Conservation (phyloP, 1,284 basidiomycete species). For the Mixia osmundae region DNA sequence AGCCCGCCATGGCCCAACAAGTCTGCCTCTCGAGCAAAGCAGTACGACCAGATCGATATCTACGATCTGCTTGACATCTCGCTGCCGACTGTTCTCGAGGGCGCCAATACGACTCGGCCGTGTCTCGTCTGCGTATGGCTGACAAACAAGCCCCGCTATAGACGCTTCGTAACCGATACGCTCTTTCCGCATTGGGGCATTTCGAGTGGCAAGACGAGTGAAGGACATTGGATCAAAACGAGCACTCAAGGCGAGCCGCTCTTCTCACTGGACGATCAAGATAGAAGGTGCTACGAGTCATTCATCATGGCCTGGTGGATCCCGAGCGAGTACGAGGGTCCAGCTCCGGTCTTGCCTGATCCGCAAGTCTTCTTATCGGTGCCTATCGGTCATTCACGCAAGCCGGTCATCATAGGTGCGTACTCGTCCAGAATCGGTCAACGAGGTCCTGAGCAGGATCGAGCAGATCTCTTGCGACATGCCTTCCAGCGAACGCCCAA, state of each 20-base stretch:
- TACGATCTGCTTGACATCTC: slow-evolving; percentile 15
- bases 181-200: slow-evolving; percentile 15
- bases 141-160: slow-evolving; percentile 16
- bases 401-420: slow-evolving; percentile 12
- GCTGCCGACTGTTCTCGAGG: slow-evolving; percentile 7
- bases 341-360: slow-evolving; percentile 1
- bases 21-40: slow-evolving; percentile 9
- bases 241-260: slow-evolving; percentile 13
- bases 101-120: slow-evolving; percentile 1
- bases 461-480: slow-evolving; percentile 8
- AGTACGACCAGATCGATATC: slow-evolving; percentile 16
- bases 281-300: slow-evolving; percentile 14
- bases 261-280: slow-evolving; percentile 9
- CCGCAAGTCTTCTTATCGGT: slow-evolving; percentile 10
- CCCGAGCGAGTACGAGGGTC: neutral
- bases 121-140: slow-evolving; percentile 15
- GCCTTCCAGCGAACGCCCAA: slow-evolving; percentile 1
- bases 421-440: slow-evolving; percentile 5
- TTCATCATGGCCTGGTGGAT: neutral
- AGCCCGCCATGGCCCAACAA: slow-evolving; percentile 18
- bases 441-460: neutral
- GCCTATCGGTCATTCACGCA: slow-evolving; percentile 13
- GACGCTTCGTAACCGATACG: slow-evolving; percentile 12
- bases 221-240: slow-evolving; percentile 18
- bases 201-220: neutral